A percentile compares a stretch with the other conserved stretches of the same genome.
phyloP scores from a whole-genome alignment of 129 eudicot species.

The Gnaphalium uliginosum region DNA sequence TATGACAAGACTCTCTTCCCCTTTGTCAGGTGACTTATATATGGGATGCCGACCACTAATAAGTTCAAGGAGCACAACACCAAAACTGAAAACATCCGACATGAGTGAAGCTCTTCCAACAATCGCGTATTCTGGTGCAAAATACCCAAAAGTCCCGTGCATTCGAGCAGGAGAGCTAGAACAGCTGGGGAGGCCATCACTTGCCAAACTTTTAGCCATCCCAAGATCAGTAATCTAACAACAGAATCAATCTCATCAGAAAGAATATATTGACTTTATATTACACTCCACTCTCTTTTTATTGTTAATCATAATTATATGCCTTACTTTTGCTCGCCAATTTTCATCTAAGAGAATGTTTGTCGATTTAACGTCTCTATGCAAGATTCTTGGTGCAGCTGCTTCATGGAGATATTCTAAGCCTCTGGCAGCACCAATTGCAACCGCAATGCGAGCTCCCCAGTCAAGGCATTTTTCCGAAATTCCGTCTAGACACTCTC shows the following conservation, averaged over 20 bases:
- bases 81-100: slow-evolving; percentile 97
- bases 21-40: slow-evolving; percentile 51
- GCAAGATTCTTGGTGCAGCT: slow-evolving; percentile 92
- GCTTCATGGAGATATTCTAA: slow-evolving; percentile 98
- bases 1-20: slow-evolving; percentile 86
- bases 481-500: slow-evolving; percentile 75
- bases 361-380: slow-evolving; percentile 93
- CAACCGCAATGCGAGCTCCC: slow-evolving; percentile 74
- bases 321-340: slow-evolving; percentile 90
- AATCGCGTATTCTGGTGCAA: slow-evolving; percentile 94
- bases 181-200: slow-evolving; percentile 71
- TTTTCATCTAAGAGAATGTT: slow-evolving; percentile 87
- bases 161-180: slow-evolving; percentile 90
- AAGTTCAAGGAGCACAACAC: slow-evolving; percentile 92
- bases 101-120: slow-evolving; percentile 80
- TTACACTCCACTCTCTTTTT: not conserved
- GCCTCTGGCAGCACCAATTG: slow-evolving; percentile 98
- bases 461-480: slow-evolving; percentile 68
- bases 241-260: slow-evolving; percentile 12
- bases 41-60: slow-evolving; percentile 82
- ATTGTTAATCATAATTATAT: not conserved
- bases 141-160: slow-evolving; percentile 97
- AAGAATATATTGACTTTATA: not conserved
- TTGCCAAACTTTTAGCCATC: slow-evolving; percentile 86
- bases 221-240: slow-evolving; percentile 90